phyloP scores from a whole-genome alignment of 176 grass and related monocot genomes.

The Puccinellia tenuiflora region DNA sequence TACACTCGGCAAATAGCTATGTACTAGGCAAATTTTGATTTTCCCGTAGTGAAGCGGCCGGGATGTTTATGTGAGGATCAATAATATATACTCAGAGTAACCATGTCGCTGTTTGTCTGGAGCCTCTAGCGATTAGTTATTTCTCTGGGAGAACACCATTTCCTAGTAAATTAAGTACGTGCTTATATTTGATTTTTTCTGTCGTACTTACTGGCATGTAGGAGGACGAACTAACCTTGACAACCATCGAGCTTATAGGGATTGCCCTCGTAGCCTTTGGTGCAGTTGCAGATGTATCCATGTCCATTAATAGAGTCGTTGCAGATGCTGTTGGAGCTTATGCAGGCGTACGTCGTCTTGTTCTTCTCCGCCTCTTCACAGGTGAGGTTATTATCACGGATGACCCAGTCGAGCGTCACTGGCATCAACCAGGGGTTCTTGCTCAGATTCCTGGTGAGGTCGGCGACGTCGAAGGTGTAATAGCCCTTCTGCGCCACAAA shows the following conservation, averaged over 20 bases:
- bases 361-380: background rate
- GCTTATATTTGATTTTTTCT: no score
- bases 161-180: no score
- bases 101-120: no score
- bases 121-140: no score
- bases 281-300: slow-evolving; percentile 15
- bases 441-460: background rate
- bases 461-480: background rate
- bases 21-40: no score
- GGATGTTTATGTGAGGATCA: no score
- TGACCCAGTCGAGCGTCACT: slow-evolving; percentile 23
- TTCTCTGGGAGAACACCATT: no score
- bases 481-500: background rate
- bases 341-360: background rate
- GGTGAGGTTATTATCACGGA: background rate
- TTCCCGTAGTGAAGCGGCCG: no score
- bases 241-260: background rate
- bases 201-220: no score
- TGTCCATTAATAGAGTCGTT: background rate
- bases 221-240: background rate
- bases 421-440: background rate
- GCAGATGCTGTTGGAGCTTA: slow-evolving; percentile 2
- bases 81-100: no score
- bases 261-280: slow-evolving; percentile 1
- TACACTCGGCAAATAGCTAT: no score